Evolutionary conservation across 1,139 yeast genomes (phyloP).

Genomic region (Schwanniomyces etchellsii): DNA sequence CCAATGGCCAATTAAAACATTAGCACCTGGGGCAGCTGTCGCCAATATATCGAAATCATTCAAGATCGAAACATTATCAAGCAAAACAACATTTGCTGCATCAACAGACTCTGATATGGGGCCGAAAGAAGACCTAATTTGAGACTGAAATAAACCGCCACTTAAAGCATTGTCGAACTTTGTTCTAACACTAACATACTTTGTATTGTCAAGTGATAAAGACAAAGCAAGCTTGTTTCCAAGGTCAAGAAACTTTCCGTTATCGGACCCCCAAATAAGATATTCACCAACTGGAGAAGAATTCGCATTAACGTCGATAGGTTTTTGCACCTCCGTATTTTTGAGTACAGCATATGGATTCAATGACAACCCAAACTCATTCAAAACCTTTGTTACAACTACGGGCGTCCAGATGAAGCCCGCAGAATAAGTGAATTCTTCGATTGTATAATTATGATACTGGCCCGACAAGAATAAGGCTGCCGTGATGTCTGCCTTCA

Average conservation of each 20-base stretch:
- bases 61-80: constrained; percentile 55
- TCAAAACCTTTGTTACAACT: constrained; percentile 45
- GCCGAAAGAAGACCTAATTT: constrained; percentile 44
- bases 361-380: constrained; percentile 35
- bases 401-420: constrained; percentile 54
- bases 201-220: constrained; percentile 59
- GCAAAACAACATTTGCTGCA: constrained; percentile 56
- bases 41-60: constrained; percentile 55
- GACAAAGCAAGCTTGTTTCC: constrained; percentile 68
- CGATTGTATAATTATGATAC: constrained; percentile 33
- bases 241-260: constrained; percentile 47
- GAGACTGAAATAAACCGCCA: constrained; percentile 82
- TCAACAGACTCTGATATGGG: constrained; percentile 29
- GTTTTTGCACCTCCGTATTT: constrained; percentile 5
- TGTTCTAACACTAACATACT: constrained; percentile 51
- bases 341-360: constrained; percentile 16
- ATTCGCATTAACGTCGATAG: constrained; percentile 30
- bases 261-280: constrained; percentile 67
- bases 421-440: constrained; percentile 48
- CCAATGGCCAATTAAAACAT: constrained; percentile 44
- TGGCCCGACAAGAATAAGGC: constrained; percentile 56
- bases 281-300: constrained; percentile 45
- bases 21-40: constrained; percentile 52
- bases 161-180: constrained; percentile 64
- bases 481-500: constrained; percentile 71